These are phyloP conservation scores for Dendrobium nobile DNA, from an alignment of 106 monocot species.

Conservation along the genomic window DNA sequence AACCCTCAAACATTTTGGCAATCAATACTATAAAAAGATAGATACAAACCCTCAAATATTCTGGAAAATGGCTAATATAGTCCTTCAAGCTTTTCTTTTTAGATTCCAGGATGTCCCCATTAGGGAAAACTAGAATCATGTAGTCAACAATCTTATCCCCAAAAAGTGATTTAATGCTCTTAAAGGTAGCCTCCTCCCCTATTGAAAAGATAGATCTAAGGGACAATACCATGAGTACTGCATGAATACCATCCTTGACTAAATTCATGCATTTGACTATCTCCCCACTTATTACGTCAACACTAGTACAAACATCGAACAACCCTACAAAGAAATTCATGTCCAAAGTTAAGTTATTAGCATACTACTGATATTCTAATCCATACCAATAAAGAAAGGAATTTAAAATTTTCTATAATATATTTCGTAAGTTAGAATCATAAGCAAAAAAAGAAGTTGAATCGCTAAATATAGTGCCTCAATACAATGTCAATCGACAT, in stretches of 20 bases:
- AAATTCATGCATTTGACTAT: conserved; percentile 78
- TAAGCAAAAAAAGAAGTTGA: no score
- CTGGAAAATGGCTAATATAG: conserved; percentile 35
- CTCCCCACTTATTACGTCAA: conserved; percentile 54
- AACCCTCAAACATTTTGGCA: no score
- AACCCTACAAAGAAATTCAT: conserved; percentile 34
- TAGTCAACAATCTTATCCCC: conserved; percentile 65
- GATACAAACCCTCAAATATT: conserved; percentile 35
- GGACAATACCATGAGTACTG: conserved; percentile 78
- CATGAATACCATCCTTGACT: conserved; percentile 92
- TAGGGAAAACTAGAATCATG: conserved; percentile 12
- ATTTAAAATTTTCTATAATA: no score
- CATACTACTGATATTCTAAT: no score
- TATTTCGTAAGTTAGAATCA: no score
- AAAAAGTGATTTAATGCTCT: conserved; percentile 61
- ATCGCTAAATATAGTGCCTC: no score
- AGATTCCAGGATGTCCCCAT: conserved; percentile 62
- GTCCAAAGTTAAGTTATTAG: no score
- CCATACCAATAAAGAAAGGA: no score
- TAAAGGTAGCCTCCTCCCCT: conserved; percentile 63
- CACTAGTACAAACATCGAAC: conserved; percentile 37
- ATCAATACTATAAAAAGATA: no score
- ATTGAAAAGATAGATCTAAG: conserved; percentile 51
- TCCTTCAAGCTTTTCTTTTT: conserved; percentile 35
- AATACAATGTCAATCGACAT: no score